Evolutionary conservation across 495 filamentous ascomycete species (phyloP).

Genomic region (Annulohypoxylon stygium): DNA sequence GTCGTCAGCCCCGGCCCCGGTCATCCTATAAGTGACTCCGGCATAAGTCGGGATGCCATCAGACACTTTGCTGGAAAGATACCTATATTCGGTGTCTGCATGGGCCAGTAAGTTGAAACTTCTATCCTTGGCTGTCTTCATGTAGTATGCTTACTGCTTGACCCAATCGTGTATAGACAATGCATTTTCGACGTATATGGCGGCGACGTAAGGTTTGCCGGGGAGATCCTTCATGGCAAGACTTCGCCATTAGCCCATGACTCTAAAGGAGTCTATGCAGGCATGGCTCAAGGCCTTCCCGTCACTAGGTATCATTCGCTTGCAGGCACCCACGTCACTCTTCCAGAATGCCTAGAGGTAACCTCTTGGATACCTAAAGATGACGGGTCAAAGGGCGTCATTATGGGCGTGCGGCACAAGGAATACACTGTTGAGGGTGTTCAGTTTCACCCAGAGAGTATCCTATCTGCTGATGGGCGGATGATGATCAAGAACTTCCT

Average conservation of each 20-base stretch:
- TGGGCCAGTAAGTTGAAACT: constrained; percentile 81
- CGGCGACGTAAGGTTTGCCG: constrained; percentile 90
- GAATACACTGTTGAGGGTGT: constrained; percentile 90
- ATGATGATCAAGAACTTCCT: constrained; percentile 94
- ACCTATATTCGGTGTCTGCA: constrained; percentile 96
- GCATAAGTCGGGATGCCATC: constrained; percentile 92
- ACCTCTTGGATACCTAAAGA: constrained; percentile 86
- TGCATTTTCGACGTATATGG: constrained; percentile 95
- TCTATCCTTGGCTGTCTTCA: not conserved
- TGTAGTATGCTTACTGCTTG: constrained; percentile 6
- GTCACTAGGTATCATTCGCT: constrained; percentile 98
- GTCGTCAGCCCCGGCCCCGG: constrained; percentile 96
- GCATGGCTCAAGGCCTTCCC: constrained; percentile 78
- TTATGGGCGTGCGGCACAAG: constrained; percentile 98
- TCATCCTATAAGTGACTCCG: constrained; percentile 89
- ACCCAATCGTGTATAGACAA: constrained; percentile 66
- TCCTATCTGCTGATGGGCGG: constrained; percentile 88
- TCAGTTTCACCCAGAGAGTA: constrained; percentile 98
- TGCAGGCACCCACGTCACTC: constrained; percentile 88
- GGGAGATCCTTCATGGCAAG: constrained; percentile 97
- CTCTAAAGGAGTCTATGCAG: constrained; percentile 84
- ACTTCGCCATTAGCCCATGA: constrained; percentile 93
- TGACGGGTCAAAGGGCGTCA: constrained; percentile 77
- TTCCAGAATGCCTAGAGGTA: constrained; percentile 89
- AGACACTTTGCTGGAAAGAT: constrained; percentile 94